Evolutionary conservation across 805 yeast species (phyloP).

Genomic region (Suhomyces prunicola): DNA sequence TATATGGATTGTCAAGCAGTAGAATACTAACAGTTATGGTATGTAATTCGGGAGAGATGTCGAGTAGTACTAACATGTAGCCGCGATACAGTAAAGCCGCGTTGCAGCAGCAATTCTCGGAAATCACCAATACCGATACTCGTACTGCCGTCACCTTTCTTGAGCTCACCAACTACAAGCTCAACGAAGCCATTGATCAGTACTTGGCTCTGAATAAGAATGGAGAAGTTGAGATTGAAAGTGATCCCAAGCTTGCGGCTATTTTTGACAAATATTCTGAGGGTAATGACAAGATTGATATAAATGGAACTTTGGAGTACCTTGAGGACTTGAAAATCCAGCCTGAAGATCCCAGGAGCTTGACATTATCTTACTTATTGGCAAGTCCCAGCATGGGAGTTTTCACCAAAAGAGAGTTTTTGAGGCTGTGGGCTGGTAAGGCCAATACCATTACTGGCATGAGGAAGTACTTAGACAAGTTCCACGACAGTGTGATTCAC

Average conservation of each 20-base stretch:
- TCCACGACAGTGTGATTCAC: slow-evolving; percentile 10
- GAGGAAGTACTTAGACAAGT: slow-evolving; percentile 27
- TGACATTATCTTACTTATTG: slow-evolving; percentile 68
- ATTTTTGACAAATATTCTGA: slow-evolving; percentile 36
- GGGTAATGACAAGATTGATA: slow-evolving; percentile 47
- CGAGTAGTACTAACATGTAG: not conserved
- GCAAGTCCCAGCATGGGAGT: slow-evolving; percentile 65
- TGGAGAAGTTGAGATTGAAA: not conserved
- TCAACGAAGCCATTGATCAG: slow-evolving; percentile 30
- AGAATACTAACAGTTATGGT: not conserved
- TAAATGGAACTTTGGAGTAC: slow-evolving; percentile 74
- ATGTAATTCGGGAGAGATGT: not conserved
- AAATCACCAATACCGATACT: slow-evolving; percentile 37
- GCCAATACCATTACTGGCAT: slow-evolving; percentile 42
- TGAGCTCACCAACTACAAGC: slow-evolving; percentile 25
- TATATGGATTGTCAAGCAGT: not conserved
- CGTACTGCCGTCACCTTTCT: slow-evolving; percentile 36
- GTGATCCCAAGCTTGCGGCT: slow-evolving; percentile 18
- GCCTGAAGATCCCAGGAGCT: slow-evolving; percentile 70
- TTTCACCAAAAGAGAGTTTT: slow-evolving; percentile 49
- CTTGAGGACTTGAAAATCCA: slow-evolving; percentile 64
- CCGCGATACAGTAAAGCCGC: slow-evolving; percentile 7
- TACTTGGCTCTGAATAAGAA: slow-evolving; percentile 14
- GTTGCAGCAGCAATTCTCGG: slow-evolving; percentile 33
- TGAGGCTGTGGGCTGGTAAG: slow-evolving; percentile 54